These are phyloP conservation scores for Starmerella potacharoeniae DNA, from an alignment of 805 yeast genomes.

Conservation along the genomic window DNA sequence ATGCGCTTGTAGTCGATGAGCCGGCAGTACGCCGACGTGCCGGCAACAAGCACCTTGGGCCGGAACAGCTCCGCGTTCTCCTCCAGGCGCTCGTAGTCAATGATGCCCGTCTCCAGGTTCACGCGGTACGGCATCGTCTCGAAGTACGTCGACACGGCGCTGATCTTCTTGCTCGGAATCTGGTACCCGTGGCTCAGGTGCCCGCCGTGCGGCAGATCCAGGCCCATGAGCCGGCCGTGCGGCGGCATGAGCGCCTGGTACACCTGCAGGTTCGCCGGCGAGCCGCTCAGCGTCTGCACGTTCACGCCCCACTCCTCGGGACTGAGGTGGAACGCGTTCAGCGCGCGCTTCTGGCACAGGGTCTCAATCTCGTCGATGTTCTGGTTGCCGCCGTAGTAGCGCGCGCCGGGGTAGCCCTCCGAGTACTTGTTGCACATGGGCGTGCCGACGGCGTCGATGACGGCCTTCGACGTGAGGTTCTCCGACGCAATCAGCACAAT, in stretches of 20 bases:
- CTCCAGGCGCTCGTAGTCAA: conserved; percentile 92
- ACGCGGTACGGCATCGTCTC: conserved; percentile 99
- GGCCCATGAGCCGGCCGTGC: conserved; percentile 95
- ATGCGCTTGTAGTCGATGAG: conserved; percentile 92
- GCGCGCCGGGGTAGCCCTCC: conserved; percentile 98
- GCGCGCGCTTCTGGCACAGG: conserved; percentile 88
- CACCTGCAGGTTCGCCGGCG: conserved; percentile 95
- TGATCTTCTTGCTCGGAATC: conserved; percentile 83
- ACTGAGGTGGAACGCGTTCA: conserved; percentile 72
- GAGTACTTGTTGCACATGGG: conserved; percentile 98
- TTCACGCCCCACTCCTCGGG: conserved; percentile 93
- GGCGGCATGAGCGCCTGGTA: conserved; percentile 92
- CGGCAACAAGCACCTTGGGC: conserved; percentile 94
- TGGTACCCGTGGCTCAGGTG: conserved; percentile 98
- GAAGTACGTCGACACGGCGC: conserved; percentile 91
- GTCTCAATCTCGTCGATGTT: conserved; percentile 88
- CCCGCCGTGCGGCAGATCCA: conserved; percentile 97
- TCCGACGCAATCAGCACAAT: conserved; percentile 92
- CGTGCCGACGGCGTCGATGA: conserved; percentile 91
- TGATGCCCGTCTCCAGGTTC: conserved; percentile 79
- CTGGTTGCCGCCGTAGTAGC: conserved; percentile 98
- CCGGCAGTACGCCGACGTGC: conserved; percentile 97
- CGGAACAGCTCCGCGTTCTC: conserved; percentile 83
- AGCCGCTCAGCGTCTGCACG: conserved; percentile 91
- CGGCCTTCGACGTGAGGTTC: conserved; percentile 92